phyloP scores from a whole-genome alignment of 257 asterid species.

The Solanum dulcamara region DNA sequence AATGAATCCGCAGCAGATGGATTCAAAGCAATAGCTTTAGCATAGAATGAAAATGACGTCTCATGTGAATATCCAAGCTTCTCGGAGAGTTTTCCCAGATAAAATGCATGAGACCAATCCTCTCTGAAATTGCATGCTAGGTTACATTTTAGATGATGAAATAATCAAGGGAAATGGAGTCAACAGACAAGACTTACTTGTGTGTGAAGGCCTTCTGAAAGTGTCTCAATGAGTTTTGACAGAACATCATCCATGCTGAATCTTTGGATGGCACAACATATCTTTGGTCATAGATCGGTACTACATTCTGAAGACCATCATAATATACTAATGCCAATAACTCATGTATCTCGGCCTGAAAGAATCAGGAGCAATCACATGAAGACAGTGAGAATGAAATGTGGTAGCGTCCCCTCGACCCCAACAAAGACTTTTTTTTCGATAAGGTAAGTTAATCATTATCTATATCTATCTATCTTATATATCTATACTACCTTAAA shows the following conservation, averaged over 20 bases:
- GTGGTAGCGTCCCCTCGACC: background rate
- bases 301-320: slow-evolving; percentile 96
- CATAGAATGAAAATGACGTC: slow-evolving; percentile 58
- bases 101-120: slow-evolving; percentile 97
- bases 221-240: slow-evolving; percentile 83
- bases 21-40: slow-evolving; percentile 73
- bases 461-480: too few relatives aligned
- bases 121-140: slow-evolving; percentile 43
- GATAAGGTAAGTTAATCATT: background rate
- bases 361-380: slow-evolving; percentile 6
- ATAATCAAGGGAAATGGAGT: slow-evolving; percentile 11
- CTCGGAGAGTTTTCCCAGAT: slow-evolving; percentile 86
- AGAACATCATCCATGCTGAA: slow-evolving; percentile 67
- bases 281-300: slow-evolving; percentile 94
- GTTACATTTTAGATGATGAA: slow-evolving; percentile 6
- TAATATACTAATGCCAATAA: slow-evolving; percentile 87
- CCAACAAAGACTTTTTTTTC: background rate
- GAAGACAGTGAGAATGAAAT: background rate
- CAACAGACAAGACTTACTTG: slow-evolving; percentile 41
- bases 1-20: slow-evolving; percentile 95
- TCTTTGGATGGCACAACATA: slow-evolving; percentile 55
- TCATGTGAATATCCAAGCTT: slow-evolving; percentile 73
- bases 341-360: slow-evolving; percentile 97
- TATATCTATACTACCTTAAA: too few relatives aligned
- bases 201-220: slow-evolving; percentile 79